phyloP scores from a whole-genome alignment of 1,284 basidiomycete genomes.

The Uromyces viciae-fabae region DNA sequence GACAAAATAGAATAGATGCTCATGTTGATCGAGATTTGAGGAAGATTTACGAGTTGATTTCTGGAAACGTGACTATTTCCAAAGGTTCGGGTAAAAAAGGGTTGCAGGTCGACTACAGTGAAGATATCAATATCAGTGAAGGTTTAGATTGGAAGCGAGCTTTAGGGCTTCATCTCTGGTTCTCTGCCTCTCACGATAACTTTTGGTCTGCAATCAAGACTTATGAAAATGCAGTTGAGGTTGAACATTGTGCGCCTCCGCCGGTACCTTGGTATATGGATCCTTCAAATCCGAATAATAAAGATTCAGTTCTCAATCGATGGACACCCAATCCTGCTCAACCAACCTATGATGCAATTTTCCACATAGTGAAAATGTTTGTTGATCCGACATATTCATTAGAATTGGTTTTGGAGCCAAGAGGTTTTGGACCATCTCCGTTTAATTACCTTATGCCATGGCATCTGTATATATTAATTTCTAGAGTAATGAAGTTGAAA shows the following conservation, averaged over 20 bases:
- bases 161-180: constrained; percentile 90
- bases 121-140: constrained; percentile 69
- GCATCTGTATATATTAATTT: constrained; percentile 87
- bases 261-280: constrained; percentile 64
- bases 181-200: constrained; percentile 57
- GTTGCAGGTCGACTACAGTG: constrained; percentile 62
- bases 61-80: constrained; percentile 69
- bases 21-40: constrained; percentile 69
- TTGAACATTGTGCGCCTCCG: constrained; percentile 40
- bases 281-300: constrained; percentile 47
- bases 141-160: constrained; percentile 91
- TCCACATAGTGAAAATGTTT: constrained; percentile 74
- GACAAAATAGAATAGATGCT: constrained; percentile 68
- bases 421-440: constrained; percentile 71
- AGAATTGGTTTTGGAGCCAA: constrained; percentile 61
- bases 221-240: constrained; percentile 61
- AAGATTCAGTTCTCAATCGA: not conserved
- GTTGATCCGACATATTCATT: constrained; percentile 60
- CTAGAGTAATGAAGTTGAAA: constrained; percentile 72
- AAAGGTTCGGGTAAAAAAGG: constrained; percentile 60
- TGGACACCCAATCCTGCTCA: constrained; percentile 44
- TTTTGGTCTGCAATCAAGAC: constrained; percentile 53
- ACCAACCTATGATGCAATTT: constrained; percentile 67
- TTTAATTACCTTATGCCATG: constrained; percentile 80
- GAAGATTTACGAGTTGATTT: constrained; percentile 78